Conservation (phyloP, 768 basidiomycete genomes). For the Russula sp. region DNA sequence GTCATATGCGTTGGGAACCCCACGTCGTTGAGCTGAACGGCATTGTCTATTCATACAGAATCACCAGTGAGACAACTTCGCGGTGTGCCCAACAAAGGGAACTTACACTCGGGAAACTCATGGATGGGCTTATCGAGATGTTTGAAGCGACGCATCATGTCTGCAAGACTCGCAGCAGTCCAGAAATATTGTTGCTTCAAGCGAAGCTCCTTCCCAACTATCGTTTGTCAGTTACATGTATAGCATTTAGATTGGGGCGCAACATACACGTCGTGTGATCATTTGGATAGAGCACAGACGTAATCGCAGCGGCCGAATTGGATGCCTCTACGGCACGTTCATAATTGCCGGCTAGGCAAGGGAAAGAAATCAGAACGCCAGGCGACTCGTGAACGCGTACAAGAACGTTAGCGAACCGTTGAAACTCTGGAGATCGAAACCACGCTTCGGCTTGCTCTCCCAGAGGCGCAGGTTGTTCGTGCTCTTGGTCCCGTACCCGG, state of each 20-base stretch:
- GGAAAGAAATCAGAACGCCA: background rate
- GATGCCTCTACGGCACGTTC: slow-evolving; percentile 82
- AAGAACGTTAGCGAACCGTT: slow-evolving; percentile 50
- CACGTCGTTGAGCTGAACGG: slow-evolving; percentile 94
- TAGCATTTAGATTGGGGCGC: background rate
- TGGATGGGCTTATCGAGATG: slow-evolving; percentile 74
- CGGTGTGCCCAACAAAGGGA: background rate
- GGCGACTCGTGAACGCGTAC: background rate
- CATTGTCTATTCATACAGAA: slow-evolving; percentile 48
- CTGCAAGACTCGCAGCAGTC: slow-evolving; percentile 82
- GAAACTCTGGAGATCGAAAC: slow-evolving; percentile 92
- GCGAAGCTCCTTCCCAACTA: slow-evolving; percentile 81
- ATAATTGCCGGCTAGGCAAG: slow-evolving; percentile 75
- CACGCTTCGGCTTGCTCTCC: slow-evolving; percentile 84
- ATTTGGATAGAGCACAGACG: slow-evolving; percentile 93
- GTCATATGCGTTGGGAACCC: slow-evolving; percentile 23
- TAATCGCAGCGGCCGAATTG: slow-evolving; percentile 90
- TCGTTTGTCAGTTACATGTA: background rate
- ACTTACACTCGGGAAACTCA: slow-evolving; percentile 77
- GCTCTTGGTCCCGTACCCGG: slow-evolving; percentile 76
- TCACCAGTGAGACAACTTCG: background rate
- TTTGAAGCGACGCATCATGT: slow-evolving; percentile 91
- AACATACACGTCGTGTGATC: slow-evolving; percentile 60
- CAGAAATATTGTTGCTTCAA: slow-evolving; percentile 97
- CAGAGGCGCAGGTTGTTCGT: slow-evolving; percentile 86